phyloP scores from a whole-genome alignment of 1,284 basidiomycete species.

The Marasmius fiardii region DNA sequence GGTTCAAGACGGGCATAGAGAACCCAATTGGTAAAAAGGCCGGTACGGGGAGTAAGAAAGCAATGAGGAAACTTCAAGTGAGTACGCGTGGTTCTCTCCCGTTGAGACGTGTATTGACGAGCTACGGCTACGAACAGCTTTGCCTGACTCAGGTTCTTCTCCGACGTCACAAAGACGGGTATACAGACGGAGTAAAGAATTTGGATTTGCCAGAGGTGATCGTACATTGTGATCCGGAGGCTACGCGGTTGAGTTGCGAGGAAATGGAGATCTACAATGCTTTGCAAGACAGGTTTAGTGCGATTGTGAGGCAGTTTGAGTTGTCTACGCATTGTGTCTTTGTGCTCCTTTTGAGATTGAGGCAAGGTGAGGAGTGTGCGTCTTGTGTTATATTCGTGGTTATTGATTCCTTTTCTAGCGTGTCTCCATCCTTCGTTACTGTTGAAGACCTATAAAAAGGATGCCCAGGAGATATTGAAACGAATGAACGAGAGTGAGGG shows the following conservation, averaged over 20 bases:
- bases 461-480: neutral
- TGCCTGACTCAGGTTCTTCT: conserved; percentile 4
- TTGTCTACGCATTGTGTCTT: neutral
- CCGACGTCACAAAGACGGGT: conserved; percentile 7
- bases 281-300: neutral
- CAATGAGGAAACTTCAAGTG: conserved; percentile 4
- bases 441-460: neutral
- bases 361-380: neutral
- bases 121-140: neutral
- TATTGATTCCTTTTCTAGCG: neutral
- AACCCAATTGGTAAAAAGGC: neutral
- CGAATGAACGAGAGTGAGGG: neutral
- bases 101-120: neutral
- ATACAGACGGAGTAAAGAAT: neutral
- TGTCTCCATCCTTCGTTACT: neutral
- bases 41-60: neutral
- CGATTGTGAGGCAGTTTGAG: neutral
- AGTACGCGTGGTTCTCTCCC: neutral
- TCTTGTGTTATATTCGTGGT: neutral
- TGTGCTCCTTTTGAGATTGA: neutral
- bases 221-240: neutral
- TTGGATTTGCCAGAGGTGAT: neutral
- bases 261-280: neutral
- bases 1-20: conserved; percentile 6
- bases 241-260: neutral